phyloP scores from a whole-genome alignment of 495 filamentous ascomycete species.

The Pyrenula aspistea region DNA sequence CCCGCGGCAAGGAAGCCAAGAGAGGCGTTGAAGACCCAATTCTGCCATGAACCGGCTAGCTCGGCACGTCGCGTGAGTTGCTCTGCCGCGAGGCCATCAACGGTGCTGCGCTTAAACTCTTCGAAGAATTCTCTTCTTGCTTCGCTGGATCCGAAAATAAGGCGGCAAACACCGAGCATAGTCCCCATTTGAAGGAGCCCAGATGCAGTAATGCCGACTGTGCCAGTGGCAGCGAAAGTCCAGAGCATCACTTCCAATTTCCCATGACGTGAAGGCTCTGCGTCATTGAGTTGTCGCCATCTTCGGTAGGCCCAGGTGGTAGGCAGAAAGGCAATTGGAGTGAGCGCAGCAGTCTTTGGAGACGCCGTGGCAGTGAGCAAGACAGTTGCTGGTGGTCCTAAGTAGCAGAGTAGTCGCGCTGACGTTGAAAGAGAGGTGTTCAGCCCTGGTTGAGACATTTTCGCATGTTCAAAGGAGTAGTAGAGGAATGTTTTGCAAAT shows the following conservation, averaged over 20 bases:
- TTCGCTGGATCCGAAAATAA: background rate
- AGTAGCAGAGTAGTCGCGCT: background rate
- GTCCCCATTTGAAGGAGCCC: background rate
- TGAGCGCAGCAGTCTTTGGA: background rate
- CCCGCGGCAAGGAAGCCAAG: conserved; percentile 7
- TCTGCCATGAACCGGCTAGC: conserved; percentile 8
- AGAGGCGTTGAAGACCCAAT: conserved; percentile 10
- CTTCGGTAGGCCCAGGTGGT: background rate
- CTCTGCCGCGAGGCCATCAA: conserved; percentile 4
- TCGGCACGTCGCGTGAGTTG: conserved; percentile 2
- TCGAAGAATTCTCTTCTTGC: background rate
- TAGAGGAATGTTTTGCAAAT: too few species aligned
- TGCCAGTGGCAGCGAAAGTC: background rate
- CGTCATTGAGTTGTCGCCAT: background rate
- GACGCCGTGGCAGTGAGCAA: background rate
- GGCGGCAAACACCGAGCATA: background rate
- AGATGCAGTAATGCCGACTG: background rate
- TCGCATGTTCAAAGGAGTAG: too few species aligned
- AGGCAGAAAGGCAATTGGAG: background rate
- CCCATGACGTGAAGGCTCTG: background rate
- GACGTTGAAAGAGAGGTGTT: background rate
- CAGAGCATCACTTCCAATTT: background rate
- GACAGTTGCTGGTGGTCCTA: background rate
- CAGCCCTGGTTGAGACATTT: background rate
- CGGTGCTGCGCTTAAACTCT: background rate